phyloP scores from a whole-genome alignment of 352 stramenopile species.

The Globisporangium viniferum region DNA sequence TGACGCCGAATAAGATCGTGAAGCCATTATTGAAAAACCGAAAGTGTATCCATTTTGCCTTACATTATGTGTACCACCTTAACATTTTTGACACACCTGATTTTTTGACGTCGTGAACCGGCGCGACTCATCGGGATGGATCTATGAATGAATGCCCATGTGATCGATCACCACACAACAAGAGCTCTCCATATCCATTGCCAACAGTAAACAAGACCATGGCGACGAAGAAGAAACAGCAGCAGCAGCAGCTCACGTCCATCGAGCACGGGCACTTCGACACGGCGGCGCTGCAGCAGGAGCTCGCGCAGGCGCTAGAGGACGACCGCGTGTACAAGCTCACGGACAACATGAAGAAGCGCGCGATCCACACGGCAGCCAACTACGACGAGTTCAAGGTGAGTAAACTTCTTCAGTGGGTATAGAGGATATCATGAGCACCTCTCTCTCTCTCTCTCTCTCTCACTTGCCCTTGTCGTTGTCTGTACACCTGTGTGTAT shows the following conservation, averaged over 20 bases:
- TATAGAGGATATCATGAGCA: neutral
- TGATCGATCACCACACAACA: neutral
- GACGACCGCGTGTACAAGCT: conserved; percentile 82
- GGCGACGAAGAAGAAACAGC: conserved; percentile 26
- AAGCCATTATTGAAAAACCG: neutral
- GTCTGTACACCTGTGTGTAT: neutral
- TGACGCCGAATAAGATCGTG: conserved; percentile 6
- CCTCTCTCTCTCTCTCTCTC: neutral
- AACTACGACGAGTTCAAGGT: conserved; percentile 89
- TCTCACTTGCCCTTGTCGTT: neutral
- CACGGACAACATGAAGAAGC: conserved; percentile 87
- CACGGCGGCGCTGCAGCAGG: conserved; percentile 65
- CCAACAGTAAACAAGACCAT: neutral
- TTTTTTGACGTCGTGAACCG: conserved; percentile 2
- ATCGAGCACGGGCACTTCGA: conserved; percentile 79
- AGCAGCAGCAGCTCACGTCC: conserved; percentile 44
- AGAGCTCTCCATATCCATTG: neutral
- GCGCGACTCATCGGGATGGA: neutral
- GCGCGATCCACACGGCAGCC: conserved; percentile 76
- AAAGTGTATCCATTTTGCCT: conserved; percentile 1
- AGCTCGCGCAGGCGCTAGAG: conserved; percentile 68
- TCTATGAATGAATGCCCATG: neutral
- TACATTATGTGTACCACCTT: neutral
- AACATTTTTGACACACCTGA: neutral
- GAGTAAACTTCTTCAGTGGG: neutral